Conservation (phyloP, 2,329 filamentous ascomycete species). For the Ophiostoma himal-ulmi region DNA sequence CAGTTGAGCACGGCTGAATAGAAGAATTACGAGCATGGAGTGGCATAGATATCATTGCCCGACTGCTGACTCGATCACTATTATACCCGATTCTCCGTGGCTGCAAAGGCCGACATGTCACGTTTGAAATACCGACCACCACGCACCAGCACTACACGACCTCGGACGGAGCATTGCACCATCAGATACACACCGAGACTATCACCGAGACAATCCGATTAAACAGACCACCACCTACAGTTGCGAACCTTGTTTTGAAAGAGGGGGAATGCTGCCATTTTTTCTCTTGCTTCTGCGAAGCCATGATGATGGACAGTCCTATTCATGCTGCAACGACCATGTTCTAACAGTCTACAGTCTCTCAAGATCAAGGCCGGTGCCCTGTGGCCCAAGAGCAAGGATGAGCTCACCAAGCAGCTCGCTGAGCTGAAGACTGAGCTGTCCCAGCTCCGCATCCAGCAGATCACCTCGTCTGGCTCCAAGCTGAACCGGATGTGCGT, state of each 20-base stretch:
- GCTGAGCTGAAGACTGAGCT: slow-evolving; percentile 94
- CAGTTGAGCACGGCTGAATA: neutral
- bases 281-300: slow-evolving; percentile 28
- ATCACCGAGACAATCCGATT: neutral
- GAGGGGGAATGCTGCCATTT: slow-evolving; percentile 13
- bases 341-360: slow-evolving; percentile 39
- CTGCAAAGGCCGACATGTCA: neutral
- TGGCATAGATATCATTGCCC: too few relatives aligned
- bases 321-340: neutral
- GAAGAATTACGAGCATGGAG: too few relatives aligned
- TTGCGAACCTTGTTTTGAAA: neutral
- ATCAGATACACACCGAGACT: neutral
- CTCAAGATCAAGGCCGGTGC: slow-evolving; percentile 85
- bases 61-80: neutral
- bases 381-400: slow-evolving; percentile 99
- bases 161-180: neutral
- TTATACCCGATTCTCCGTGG: neutral
- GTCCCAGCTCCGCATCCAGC: slow-evolving; percentile 93
- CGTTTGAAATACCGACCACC: neutral
- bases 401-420: slow-evolving; percentile 93
- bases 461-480: slow-evolving; percentile 89
- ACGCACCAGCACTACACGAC: neutral
- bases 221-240: neutral
- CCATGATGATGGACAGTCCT: neutral
- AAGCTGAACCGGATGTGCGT: slow-evolving; percentile 97